phyloP scores from a whole-genome alignment of 345 rosid genomes.

The Eucalyptus marginata region DNA sequence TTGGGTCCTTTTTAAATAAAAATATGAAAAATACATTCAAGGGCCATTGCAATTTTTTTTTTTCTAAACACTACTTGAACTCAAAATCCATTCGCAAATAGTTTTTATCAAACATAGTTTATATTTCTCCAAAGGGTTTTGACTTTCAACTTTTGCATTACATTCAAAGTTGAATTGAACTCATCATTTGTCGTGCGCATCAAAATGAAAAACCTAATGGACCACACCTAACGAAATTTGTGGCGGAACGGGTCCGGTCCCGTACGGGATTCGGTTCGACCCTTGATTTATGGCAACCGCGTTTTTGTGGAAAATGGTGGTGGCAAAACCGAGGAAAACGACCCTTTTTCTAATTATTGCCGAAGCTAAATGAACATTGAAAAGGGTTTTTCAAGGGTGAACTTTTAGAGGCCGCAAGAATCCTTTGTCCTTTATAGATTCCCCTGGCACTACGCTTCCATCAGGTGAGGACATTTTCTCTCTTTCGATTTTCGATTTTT shows the following conservation, averaged over 20 bases:
- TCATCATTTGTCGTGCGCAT: no score
- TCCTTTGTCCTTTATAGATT: background rate
- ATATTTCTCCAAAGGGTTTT: rapidly evolving
- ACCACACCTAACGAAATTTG: no score
- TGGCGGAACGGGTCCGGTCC: no score
- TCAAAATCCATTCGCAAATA: no score
- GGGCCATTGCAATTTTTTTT: no score
- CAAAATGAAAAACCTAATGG: no score
- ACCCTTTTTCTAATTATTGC: background rate
- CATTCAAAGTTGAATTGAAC: no score
- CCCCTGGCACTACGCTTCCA: background rate
- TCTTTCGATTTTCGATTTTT: background rate
- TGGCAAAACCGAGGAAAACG: background rate
- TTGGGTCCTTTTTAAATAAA: no score
- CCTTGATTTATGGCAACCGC: background rate
- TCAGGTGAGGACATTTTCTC: background rate
- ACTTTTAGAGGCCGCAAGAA: no score
- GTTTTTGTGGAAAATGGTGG: background rate
- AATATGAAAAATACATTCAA: no score
- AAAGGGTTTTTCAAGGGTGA: background rate
- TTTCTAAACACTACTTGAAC: no score
- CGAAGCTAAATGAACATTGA: background rate
- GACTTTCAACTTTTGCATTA: no score
- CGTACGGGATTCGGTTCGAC: background rate
- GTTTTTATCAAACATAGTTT: rapidly evolving